A percentile compares a stretch with the other conserved stretches of the same genome.
Conservation (phyloP, 1,284 basidiomycete species). For the Moniliella sp. region DNA sequence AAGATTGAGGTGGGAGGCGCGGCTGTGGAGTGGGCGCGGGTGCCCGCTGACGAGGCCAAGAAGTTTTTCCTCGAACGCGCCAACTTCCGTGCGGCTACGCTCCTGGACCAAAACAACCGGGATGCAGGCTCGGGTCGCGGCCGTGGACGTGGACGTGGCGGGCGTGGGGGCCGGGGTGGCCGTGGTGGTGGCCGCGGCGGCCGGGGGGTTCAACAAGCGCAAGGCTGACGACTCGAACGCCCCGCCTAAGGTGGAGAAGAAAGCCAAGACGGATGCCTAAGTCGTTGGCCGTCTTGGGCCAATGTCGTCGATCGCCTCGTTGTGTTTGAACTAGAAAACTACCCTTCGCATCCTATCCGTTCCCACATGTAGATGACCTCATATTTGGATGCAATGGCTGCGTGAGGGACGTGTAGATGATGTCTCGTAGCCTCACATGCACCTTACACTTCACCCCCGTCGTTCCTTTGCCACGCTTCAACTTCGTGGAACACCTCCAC, state of each 20-base stretch:
- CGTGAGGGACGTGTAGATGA: no score
- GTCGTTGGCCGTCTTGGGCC: no score
- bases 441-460: no score
- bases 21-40: slow-evolving; percentile 30
- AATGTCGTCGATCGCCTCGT: no score
- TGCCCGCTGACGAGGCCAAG: slow-evolving; percentile 15
- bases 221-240: slow-evolving; percentile 8
- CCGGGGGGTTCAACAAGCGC: slow-evolving; percentile 10
- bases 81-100: slow-evolving; percentile 39
- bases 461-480: no score
- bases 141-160: slow-evolving; percentile 46
- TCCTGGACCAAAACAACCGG: slow-evolving; percentile 34
- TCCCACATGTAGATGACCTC: no score
- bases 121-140: slow-evolving; percentile 41
- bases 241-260: no score
- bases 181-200: slow-evolving; percentile 31
- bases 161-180: slow-evolving; percentile 18
- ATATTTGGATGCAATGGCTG: no score
- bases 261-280: slow-evolving; percentile 17
- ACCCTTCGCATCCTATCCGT: no score
- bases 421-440: no score
- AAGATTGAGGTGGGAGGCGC: slow-evolving; percentile 36
- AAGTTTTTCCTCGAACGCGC: slow-evolving; percentile 47
- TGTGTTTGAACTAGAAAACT: no score
- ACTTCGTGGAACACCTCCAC: slow-evolving; percentile 24